phyloP scores from a whole-genome alignment of 345 rosid species.

The Linum lewisii region DNA sequence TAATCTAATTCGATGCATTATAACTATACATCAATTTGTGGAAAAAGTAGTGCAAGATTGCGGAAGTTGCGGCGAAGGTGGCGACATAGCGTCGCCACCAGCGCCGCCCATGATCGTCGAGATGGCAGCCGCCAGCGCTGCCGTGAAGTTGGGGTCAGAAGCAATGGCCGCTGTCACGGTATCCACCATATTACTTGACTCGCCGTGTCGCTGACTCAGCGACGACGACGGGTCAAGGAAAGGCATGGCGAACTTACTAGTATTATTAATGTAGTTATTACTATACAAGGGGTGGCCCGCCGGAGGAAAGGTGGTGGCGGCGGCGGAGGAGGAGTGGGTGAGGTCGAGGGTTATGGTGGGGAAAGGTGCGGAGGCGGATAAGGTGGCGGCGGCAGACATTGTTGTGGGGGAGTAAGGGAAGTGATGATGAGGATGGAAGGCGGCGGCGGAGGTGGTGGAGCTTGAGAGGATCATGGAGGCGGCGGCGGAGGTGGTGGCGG shows the following conservation, averaged over 20 bases:
- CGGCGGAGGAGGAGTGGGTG: constrained; percentile 32
- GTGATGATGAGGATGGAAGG: constrained; percentile 51
- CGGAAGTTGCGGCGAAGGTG: constrained; percentile 61
- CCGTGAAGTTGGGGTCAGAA: constrained; percentile 72
- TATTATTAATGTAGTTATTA: constrained; percentile 13
- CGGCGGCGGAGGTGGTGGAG: constrained; percentile 47
- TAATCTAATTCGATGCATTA: too few species aligned
- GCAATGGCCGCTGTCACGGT: constrained; percentile 65
- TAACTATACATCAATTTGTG: constrained; percentile 25
- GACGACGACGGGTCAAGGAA: constrained; percentile 4
- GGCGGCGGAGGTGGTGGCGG: constrained; percentile 80
- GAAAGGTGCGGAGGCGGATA: constrained; percentile 41
- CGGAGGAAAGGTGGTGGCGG: constrained; percentile 30
- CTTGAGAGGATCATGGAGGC: constrained; percentile 81
- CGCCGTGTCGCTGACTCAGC: constrained; percentile 41
- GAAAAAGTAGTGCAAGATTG: constrained; percentile 93
- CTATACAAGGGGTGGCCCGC: constrained; percentile 28
- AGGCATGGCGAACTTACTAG: constrained; percentile 2
- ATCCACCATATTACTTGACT: constrained; percentile 46
- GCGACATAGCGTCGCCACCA: constrained; percentile 9
- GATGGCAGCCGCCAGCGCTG: constrained; percentile 74
- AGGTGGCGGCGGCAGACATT: too few species aligned
- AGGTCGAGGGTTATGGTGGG: constrained; percentile 92
- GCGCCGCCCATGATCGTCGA: constrained; percentile 38
- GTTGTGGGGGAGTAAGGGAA: constrained; percentile 5